Evolutionary conservation across 345 rosid species (phyloP).

Genomic region (Acer saccharum): DNA sequence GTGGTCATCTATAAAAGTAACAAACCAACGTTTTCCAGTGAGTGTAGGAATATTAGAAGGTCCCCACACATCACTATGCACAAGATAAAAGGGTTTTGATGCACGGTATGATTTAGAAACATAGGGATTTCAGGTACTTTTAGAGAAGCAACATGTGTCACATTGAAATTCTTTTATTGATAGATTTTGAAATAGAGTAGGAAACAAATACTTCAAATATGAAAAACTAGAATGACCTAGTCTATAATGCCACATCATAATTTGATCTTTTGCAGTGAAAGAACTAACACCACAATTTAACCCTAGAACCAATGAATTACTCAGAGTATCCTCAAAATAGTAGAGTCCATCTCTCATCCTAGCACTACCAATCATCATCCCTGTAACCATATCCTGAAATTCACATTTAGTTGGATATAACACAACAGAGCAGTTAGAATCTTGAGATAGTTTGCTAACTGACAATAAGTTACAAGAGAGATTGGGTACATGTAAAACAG

Average conservation of each 20-base stretch:
- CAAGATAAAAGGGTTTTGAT: not conserved
- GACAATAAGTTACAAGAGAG: not conserved
- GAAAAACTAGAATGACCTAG: too few species aligned
- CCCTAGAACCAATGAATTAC: not conserved
- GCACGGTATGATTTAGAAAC: not conserved
- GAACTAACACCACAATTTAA: not conserved
- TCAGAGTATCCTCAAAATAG: too few species aligned
- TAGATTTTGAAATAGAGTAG: too few species aligned
- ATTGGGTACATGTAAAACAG: not conserved
- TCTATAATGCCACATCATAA: too few species aligned
- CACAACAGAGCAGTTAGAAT: not conserved
- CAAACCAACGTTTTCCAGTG: not conserved
- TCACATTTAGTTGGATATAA: not conserved
- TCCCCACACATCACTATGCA: not conserved
- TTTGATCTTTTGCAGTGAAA: too few species aligned
- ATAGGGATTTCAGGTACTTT: not conserved
- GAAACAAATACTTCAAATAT: too few species aligned
- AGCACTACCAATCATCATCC: not conserved
- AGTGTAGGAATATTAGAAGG: not conserved
- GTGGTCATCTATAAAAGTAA: not conserved
- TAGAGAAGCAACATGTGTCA: too few species aligned
- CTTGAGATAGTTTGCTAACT: not conserved
- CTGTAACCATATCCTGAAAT: not conserved
- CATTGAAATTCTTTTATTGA: too few species aligned
- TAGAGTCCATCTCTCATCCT: not conserved